These are phyloP conservation scores for Apiotrichum domesticum DNA, from an alignment of 1,284 basidiomycete genomes.

Conservation along the genomic window DNA sequence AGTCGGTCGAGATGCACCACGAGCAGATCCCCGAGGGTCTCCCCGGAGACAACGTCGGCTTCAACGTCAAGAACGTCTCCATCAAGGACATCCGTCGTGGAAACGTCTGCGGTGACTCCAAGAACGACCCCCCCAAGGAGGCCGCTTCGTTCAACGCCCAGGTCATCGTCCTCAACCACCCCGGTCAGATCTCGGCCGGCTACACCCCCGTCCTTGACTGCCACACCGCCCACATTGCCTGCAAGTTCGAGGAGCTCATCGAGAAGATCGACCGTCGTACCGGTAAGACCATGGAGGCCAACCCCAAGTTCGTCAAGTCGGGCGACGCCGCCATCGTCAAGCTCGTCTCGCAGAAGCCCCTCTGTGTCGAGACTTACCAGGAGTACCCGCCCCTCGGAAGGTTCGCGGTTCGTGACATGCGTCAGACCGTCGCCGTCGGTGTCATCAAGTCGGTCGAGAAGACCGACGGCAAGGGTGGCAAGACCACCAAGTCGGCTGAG, in stretches of 20 bases:
- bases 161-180: conserved; percentile 99
- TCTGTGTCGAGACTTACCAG: conserved; percentile 91
- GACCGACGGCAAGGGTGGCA: too few relatives aligned
- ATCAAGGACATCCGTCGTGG: conserved; percentile 99
- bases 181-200: conserved; percentile 89
- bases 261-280: conserved; percentile 99
- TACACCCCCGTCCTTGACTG: conserved; percentile 95
- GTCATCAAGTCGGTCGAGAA: too few relatives aligned
- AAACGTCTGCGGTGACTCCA: conserved; percentile 97
- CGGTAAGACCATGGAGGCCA: conserved; percentile 57
- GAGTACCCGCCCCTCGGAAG: conserved; percentile 95
- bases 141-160: conserved; percentile 99
- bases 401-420: conserved; percentile 64
- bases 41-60: conserved; percentile 92
- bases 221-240: conserved; percentile 99
- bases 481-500: too few relatives aligned
- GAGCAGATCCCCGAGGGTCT: conserved; percentile 92
- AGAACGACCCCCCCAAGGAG: conserved; percentile 99
- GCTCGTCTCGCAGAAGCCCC: conserved; percentile 58
- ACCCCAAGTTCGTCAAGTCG: conserved; percentile 96
- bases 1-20: conserved; percentile 99
- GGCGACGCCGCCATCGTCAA: conserved; percentile 93
- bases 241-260: conserved; percentile 96
- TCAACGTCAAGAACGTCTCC: conserved; percentile 86
- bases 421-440: conserved; percentile 85